A percentile compares a stretch with the other conserved stretches of the same genome.
phyloP scores from a whole-genome alignment of 2,329 filamentous ascomycete genomes.

The Arthrinium puccinioides region DNA sequence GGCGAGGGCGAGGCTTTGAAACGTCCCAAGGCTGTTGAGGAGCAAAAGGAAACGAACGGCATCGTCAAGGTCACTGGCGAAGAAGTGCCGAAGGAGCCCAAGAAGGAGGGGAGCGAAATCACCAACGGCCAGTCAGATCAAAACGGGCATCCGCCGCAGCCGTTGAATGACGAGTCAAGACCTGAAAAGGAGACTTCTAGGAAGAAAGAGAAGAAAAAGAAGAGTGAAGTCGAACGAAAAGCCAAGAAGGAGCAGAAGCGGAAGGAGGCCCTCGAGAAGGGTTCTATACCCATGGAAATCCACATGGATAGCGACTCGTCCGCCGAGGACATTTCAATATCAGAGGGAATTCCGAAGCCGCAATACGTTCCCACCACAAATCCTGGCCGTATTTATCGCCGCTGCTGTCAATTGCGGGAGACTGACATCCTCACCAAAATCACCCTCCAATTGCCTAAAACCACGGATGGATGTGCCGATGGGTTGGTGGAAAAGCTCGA shows the following conservation, averaged over 20 bases:
- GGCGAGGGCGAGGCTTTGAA: slow-evolving; percentile 71
- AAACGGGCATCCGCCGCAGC: neutral
- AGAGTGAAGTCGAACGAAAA: slow-evolving; percentile 86
- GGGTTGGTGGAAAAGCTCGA: slow-evolving; percentile 81
- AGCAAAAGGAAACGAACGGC: slow-evolving; percentile 44
- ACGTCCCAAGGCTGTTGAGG: slow-evolving; percentile 51
- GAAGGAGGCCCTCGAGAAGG: slow-evolving; percentile 79
- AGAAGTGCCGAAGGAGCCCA: slow-evolving; percentile 28
- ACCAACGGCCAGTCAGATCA: neutral
- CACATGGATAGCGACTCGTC: slow-evolving; percentile 61
- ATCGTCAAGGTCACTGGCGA: slow-evolving; percentile 36
- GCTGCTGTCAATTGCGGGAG: slow-evolving; percentile 90
- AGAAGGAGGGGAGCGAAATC: slow-evolving; percentile 5
- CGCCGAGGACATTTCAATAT: slow-evolving; percentile 22
- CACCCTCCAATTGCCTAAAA: slow-evolving; percentile 74
- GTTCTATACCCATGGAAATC: slow-evolving; percentile 77
- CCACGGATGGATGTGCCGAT: slow-evolving; percentile 56
- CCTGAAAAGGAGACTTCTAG: slow-evolving; percentile 43
- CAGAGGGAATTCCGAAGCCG: slow-evolving; percentile 33
- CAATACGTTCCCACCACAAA: slow-evolving; percentile 77
- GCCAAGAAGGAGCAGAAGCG: slow-evolving; percentile 86
- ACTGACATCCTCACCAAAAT: slow-evolving; percentile 88
- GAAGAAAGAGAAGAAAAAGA: slow-evolving; percentile 95
- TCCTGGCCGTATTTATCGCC: slow-evolving; percentile 83
- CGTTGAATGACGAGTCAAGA: slow-evolving; percentile 22